Evolutionary conservation across 805 yeast species (phyloP), one percentile per base, ranked within the genome.

Genomic region (Alloascoidea africana): DNA sequence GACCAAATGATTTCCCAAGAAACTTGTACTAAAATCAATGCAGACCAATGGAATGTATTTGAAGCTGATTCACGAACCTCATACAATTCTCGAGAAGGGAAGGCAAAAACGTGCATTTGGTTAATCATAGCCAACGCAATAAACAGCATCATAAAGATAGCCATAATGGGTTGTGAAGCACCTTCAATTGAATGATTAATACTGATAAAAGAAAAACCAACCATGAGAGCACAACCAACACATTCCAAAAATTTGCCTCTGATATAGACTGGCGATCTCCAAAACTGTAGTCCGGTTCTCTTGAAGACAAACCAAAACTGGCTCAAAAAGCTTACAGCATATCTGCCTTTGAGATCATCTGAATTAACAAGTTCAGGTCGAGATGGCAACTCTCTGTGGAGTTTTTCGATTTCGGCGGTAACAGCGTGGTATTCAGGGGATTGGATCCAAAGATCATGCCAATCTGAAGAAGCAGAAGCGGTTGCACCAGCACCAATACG

Each of bases 401-500:
- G 39, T 13, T 49, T 39, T 18, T 49, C 52, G 35, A 65, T 52
- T 35, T 56, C 57, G 2, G 41, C 33, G n/a, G 54, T 48, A 32
- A 53, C 51, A 2, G 41, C 42, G 3, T 37, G 39, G 40, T 38
- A 60, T 46, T 72, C 74, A 23, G 56, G 68, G 38, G 66, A 71
- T 13, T 53, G 55, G 4, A 44, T 44, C 91, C 91, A 81, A 6
- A 69, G 61, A 6, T 73, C 70, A 52, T 63, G 62, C 76, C 82
- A 81, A 53, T 81, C 76, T 37, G 65, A 67, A 18, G 56, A 49
- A 14, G 67, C 70, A 39, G 59, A 49, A 2, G 84, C 77, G 18
- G 84, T 77, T 2, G 89, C 85, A 52, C 84, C 87, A 19, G 89
- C 87, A 42, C 89, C 89, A 54, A 81, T 76, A 40, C 72, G 73